Conservation (phyloP, 805 yeast genomes). For the Barnettozyma vustinii region DNA sequence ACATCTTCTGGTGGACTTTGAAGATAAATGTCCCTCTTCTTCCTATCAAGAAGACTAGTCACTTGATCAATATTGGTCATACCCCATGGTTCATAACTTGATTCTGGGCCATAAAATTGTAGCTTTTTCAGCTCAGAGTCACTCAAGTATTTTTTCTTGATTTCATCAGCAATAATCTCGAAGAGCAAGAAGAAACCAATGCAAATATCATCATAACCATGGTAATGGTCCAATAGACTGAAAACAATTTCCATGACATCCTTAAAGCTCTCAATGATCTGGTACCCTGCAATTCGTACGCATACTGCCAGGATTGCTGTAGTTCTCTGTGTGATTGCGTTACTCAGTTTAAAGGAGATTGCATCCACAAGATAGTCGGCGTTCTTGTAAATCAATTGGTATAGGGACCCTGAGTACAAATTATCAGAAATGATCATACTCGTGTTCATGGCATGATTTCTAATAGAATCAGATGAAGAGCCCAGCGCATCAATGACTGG, state of each 20-base stretch:
- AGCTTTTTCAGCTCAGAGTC: conserved; percentile 12
- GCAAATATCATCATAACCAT: conserved; percentile 69
- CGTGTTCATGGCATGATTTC: conserved; percentile 50
- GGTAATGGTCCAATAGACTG: conserved; percentile 74
- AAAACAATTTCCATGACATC: conserved; percentile 76
- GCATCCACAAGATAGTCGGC: conserved; percentile 79
- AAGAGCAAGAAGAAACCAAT: conserved; percentile 73
- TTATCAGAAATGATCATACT: conserved; percentile 43
- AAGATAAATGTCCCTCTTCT: conserved; percentile 25
- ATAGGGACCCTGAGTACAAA: conserved; percentile 53
- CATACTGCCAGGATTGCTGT: conserved; percentile 66
- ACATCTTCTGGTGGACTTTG: conserved; percentile 25
- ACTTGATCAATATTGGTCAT: conserved; percentile 40
- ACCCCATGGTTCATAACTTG: conserved; percentile 34
- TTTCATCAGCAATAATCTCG: conserved; percentile 49
- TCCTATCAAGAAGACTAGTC: conserved; percentile 36
- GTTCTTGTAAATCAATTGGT: conserved; percentile 54
- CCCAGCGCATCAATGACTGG: conserved; percentile 73
- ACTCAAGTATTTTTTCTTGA: conserved; percentile 32
- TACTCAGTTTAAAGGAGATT: conserved; percentile 62
- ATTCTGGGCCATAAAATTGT: conserved; percentile 22
- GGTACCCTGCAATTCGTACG: conserved; percentile 63
- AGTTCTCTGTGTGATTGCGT: conserved; percentile 69
- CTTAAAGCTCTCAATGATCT: conserved; percentile 55
- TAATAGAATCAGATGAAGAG: conserved; percentile 38